phyloP scores from a whole-genome alignment of 2,329 filamentous ascomycete species.

The Rhynchosporium secalis region DNA sequence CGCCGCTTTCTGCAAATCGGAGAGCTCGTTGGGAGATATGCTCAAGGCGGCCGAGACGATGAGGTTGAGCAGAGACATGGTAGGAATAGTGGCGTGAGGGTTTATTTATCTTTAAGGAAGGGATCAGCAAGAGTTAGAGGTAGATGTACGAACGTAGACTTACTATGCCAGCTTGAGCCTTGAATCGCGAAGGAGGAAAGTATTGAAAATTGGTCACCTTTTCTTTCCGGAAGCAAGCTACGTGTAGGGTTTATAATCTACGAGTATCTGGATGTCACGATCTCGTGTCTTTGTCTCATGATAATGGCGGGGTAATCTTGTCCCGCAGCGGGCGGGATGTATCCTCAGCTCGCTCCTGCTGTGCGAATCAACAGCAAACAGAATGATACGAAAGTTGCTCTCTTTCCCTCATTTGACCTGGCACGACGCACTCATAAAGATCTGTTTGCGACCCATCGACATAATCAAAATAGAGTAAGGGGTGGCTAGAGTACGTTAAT shows the following conservation, averaged over 20 bases:
- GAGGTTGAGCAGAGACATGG: constrained; percentile 10
- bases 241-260: too few species aligned
- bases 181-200: too few species aligned
- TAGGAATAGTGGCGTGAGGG: neutral
- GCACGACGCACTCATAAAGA: neutral
- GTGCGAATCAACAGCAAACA: neutral
- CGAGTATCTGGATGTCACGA: too few species aligned
- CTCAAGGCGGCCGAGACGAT: neutral
- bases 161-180: too few species aligned
- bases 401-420: neutral
- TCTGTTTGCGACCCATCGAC: neutral
- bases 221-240: too few species aligned
- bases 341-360: neutral
- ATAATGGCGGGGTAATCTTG: constrained; percentile 11
- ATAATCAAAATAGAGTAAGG: neutral
- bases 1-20: neutral
- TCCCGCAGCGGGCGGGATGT: constrained; percentile 2
- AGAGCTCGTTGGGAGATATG: constrained; percentile 2
- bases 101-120: neutral
- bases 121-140: too few species aligned
- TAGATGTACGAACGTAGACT: too few species aligned
- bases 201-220: too few species aligned
- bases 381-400: neutral
- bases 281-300: neutral
- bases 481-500: neutral